Conservation (phyloP, 257 asterid genomes). For the Pogostemon cablin region DNA sequence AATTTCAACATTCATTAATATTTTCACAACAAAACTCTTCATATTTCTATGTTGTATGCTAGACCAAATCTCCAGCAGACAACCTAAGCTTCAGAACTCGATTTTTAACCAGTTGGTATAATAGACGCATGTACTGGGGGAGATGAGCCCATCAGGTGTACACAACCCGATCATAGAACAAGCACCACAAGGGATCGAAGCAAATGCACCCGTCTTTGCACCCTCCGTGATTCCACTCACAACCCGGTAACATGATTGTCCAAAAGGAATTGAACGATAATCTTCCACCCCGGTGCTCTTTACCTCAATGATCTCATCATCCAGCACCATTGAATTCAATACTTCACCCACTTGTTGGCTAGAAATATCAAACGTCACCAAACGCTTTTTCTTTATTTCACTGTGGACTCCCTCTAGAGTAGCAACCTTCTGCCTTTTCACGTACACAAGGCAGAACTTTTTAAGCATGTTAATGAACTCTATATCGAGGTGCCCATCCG, state of each 20-base stretch:
- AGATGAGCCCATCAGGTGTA: slow-evolving; percentile 63
- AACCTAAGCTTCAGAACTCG: slow-evolving; percentile 41
- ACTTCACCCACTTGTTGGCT: slow-evolving; percentile 47
- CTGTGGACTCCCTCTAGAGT: slow-evolving; percentile 47
- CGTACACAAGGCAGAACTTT: slow-evolving; percentile 32
- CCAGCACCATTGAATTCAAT: slow-evolving; percentile 57
- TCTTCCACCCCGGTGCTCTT: slow-evolving; percentile 80
- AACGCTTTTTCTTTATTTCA: slow-evolving; percentile 27
- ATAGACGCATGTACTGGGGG: slow-evolving; percentile 67
- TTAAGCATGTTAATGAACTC: slow-evolving; percentile 39
- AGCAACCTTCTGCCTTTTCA: slow-evolving; percentile 43
- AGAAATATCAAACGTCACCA: slow-evolving; percentile 36
- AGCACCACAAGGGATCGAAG: slow-evolving; percentile 75
- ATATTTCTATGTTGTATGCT: no score
- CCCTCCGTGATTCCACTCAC: slow-evolving; percentile 36
- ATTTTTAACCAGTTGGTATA: slow-evolving; percentile 62
- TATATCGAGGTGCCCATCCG: slow-evolving; percentile 54
- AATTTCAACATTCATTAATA: no score
- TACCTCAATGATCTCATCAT: slow-evolving; percentile 60
- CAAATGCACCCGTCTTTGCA: slow-evolving; percentile 50
- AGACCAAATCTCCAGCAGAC: background rate
- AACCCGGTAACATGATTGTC: slow-evolving; percentile 53
- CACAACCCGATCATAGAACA: slow-evolving; percentile 63
- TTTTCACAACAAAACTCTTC: no score
- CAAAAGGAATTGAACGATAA: slow-evolving; percentile 53